Evolutionary conservation across 768 basidiomycete species (phyloP), one percentile per base, ranked within the genome.

Genomic region (Nidula microcarpa): DNA sequence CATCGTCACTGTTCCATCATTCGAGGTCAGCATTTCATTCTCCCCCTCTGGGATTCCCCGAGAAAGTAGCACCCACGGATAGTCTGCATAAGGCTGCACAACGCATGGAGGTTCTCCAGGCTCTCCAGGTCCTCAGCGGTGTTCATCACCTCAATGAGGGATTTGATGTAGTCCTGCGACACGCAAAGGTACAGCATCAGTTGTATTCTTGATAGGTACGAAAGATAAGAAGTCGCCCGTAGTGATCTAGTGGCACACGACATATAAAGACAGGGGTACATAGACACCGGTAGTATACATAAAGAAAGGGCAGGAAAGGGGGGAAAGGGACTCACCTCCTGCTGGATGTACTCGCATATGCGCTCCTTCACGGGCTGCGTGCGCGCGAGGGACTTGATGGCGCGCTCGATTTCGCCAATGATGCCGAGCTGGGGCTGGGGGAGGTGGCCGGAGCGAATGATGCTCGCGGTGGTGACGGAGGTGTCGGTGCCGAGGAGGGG

Each of bases 51-150:
- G n/a, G n/a, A n/a, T n/a, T n/a, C n/a, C n/a, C n/a, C n/a, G 14
- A 41, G 34, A 11, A 47, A 11, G 30, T 18, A 18, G 33, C 46
- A 65, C 71, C 54, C 72, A 98, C 96, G 74, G 62, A 98, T 95
- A 16, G 92, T 90, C 69, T 97, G 94, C 87, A 95, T 94, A 56
- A 97, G 79, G 60, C 84, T 85, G 72, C 91, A 97, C 43, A 98
- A 69, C 3, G 91, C 86, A 73, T 98, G 96, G 52, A 99, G 71
- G 62, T 94, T 93, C 53, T 90, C 85, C 57, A 98, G 68, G 62
- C 83, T 90, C 72, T 99, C 95, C 63, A 95, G 73, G 65, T 98
- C 95, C 73, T 98, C 96, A 35, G 96, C 94, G 59, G 85, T 84
- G 55, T 85, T 78, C 69, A 97, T 80, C 45, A 97, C 87, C 52